phyloP scores from a whole-genome alignment of 116 monocot species.

The Cymodocea nodosa region DNA sequence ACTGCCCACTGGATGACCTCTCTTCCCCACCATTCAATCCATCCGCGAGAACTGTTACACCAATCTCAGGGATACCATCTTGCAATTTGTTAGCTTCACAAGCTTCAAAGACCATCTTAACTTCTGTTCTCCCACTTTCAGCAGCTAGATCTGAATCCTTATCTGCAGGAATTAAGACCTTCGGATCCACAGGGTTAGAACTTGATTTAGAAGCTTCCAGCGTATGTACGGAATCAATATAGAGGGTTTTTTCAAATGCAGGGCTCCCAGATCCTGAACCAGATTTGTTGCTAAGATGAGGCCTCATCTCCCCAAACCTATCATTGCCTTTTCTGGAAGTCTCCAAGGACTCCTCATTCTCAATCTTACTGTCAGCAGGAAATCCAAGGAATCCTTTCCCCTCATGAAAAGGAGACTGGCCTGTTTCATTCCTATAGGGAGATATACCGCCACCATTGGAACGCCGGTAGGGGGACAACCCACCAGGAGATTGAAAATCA shows the following conservation, averaged over 20 bases:
- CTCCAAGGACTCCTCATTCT: slow-evolving; percentile 13
- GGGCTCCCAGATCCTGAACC: slow-evolving; percentile 36
- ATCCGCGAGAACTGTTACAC: slow-evolving; percentile 2
- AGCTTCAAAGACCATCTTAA: slow-evolving; percentile 9
- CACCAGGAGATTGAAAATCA: slow-evolving; percentile 49
- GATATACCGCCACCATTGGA: slow-evolving; percentile 33
- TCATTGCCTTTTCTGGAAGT: slow-evolving; percentile 28
- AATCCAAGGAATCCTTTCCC: slow-evolving; percentile 41
- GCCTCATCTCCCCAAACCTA: slow-evolving; percentile 11
- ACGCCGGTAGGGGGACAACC: slow-evolving; percentile 39
- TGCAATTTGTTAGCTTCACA: slow-evolving; percentile 5
- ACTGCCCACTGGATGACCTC: neutral
- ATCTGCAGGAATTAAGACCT: neutral
- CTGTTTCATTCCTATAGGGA: slow-evolving; percentile 26
- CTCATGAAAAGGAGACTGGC: slow-evolving; percentile 34
- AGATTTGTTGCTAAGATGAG: slow-evolving; percentile 18
- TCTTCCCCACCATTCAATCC: slow-evolving; percentile 1
- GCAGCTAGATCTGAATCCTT: slow-evolving; percentile 15
- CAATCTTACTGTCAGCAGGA: slow-evolving; percentile 23
- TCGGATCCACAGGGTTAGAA: slow-evolving; percentile 11
- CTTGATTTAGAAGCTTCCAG: slow-evolving; percentile 25
- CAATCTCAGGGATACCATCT: slow-evolving; percentile 10
- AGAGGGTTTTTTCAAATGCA: slow-evolving; percentile 20
- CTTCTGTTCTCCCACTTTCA: slow-evolving; percentile 17
- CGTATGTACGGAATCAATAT: slow-evolving; percentile 30